These are phyloP conservation scores for Diaporthe capsici DNA, from an alignment of 2,329 filamentous ascomycete genomes.

Conservation along the genomic window DNA sequence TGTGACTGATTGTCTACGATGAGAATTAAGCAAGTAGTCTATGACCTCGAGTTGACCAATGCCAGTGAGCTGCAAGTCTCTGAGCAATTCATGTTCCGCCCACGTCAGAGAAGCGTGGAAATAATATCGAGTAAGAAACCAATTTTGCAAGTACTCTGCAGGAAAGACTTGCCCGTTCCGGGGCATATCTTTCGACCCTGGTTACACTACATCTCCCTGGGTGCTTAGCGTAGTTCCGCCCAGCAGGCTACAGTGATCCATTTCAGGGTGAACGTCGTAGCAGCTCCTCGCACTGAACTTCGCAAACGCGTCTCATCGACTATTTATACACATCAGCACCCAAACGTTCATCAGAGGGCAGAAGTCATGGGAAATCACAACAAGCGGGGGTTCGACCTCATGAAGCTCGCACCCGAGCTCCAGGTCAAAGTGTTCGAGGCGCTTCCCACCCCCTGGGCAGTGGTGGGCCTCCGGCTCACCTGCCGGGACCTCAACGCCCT, in stretches of 20 bases:
- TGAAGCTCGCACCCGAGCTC: not conserved
- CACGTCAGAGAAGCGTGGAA: no score
- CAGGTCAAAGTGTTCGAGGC: slow-evolving; percentile 2
- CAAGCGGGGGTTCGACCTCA: no score
- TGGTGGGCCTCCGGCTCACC: not conserved
- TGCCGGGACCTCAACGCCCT: not conserved
- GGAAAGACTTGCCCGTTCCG: not conserved
- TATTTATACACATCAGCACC: not conserved
- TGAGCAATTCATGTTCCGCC: no score
- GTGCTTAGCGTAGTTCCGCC: not conserved
- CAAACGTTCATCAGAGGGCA: accelerated
- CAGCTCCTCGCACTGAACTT: not conserved
- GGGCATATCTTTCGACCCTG: not conserved
- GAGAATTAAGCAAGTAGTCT: no score
- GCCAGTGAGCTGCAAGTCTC: no score
- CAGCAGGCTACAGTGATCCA: not conserved
- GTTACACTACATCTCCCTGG: not conserved
- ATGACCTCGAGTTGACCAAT: no score
- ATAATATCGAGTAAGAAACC: not conserved
- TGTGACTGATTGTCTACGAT: no score
- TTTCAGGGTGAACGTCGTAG: not conserved
- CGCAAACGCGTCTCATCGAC: no score
- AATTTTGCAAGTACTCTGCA: not conserved
- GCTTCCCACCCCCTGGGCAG: not conserved
- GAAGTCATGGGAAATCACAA: not conserved